Evolutionary conservation across 352 stramenopile species (phyloP), one percentile per base, ranked within the genome.

Genomic region (Globisporangium nunn): DNA sequence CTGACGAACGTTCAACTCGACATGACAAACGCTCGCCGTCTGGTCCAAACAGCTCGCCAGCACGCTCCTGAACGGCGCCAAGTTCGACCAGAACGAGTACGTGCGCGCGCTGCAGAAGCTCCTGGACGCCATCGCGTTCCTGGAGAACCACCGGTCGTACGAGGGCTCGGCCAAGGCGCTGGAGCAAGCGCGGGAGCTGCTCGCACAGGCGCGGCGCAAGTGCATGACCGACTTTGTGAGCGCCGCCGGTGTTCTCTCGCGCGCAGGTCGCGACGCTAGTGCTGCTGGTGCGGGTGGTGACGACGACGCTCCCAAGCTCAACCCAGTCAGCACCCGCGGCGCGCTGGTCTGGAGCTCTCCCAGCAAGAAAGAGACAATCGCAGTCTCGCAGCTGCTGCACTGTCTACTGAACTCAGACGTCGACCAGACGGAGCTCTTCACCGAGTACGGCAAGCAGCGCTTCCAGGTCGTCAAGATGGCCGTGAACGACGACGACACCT

Each of bases 41-140:
- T 23, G 23, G 23, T 23, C 23, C 23, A 23, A 41, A 17, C 35
- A 93, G 83, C 74, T 93, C n/a, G 58, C 78, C 12, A 67, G 75
- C 10, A 75, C 72, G 43, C 68, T 91, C 10, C 51, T 86, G 49
- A 85, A 84, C 54, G 81, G 78, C 6, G 65, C 72, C 46, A 93
- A 88, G 56, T 86, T 85, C 56, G 79, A 88, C 23, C 81, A 89
- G 52, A 63, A 81, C 14, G 72, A 85, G 44, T 91, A 91, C 51
- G 63, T 88, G 6, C 65, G 68, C 46, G 68, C 83, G 35, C 60
- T 93, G 28, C 64, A 87, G 46, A 84, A 85, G 61, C 61, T 93
- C 33, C 54, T 91, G 54, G 61, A 74, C n/a, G 71, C 81, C 0
- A 87, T 91, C 49, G 50, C 63, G 14, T 93, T 93, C 51, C 62